Base-by-base conservation (phyloP, 139 green algal species). In the Picochlorum sp. region DNA sequence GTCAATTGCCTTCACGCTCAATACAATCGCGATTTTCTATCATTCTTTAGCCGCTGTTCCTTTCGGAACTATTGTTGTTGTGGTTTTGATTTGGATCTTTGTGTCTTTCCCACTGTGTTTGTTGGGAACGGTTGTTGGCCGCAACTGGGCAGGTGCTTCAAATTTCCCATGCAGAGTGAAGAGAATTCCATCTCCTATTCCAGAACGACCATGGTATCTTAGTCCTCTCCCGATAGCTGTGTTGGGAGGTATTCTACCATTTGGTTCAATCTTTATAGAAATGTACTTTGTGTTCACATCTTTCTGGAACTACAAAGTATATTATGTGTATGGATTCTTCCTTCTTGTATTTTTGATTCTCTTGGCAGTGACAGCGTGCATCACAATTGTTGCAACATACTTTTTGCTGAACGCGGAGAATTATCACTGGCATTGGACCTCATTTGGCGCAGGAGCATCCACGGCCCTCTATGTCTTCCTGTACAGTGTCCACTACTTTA, bases 241-340 rank as follows among this genome's bases (percentile, higher is more conserved):
- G 24, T 77, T 85, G 45, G 92, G 88, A 3, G 92, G 92, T 7
- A 69, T 97, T 65, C 83, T 98, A 62, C 92, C 92, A 18, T 98
- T 98, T 81, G 92, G 92, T 15, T 89, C 78, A 74, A 98, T 98
- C 74, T 98, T 98, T 81, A 98, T 98, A 56, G 92, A 98, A 80
- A 94, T 97, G 84, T 98, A 97, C 80, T 98, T 98, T 75, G 86
- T 98, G 30, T 96, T 97, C 77, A 96, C 88, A 13, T 84, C 70
- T 21, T 95, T 97, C 69, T 96, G 90, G 89, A 91, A 91, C 71
- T 96, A 97, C 81, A 96, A 96, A 84, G 80, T 97, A 8, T 98
- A 98, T 77, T 98, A 96, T 51, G 93, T 98, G 64, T 98, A 96
- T 72, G 92, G 92, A 65, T 97, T 97, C 84, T 90, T 97, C 79